Evolutionary conservation across 192 early-diverging fungal species (phyloP), one percentile per base, ranked within the genome.

Genomic region (Podila verticillata): DNA sequence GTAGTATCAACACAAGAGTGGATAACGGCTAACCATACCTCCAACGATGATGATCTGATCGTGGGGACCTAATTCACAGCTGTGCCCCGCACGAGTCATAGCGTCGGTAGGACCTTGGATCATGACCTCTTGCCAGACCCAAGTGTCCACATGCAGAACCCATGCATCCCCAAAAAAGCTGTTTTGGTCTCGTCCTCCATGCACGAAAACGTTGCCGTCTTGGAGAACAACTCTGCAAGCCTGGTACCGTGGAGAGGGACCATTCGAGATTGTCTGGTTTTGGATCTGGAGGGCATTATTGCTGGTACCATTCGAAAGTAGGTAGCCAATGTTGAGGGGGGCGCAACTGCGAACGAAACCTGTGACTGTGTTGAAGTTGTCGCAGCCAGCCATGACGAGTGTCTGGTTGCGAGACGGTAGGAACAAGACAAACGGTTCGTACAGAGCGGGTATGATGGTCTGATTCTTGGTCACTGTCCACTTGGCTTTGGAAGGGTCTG

Each of bases 31-130:
- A 4, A 39, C 0, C 39, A 15, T 72, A 80, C 77, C 77, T 80
- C 77, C 77, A 59, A 65, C 66, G n/a, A 72, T 7, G 1, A 80
- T 32, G 54, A 80, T 66, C 44, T 80, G 77, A 34, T 70, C 77
- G 31, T 80, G 63, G 5, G 70, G 70, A 2, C 77, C 77, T 56
- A 80, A 22, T 32, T 80, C 48, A 57, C 77, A 80, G 5, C 58
- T 19, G 13, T 80, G 77, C 30, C 61, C 77, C 7, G 77, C 77
- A 35, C 77, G 64, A n/a, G 51, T 59, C 65, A 80, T 67, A 0
- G 20, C 65, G 22, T n/a, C 34, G 4, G 19, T 2, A n/a, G 64
- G 39, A 7, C 77, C 77, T n/a, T 34, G 35, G 49, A 80, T 72
- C 15, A 13, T 54, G 17, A 68, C 35, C 28, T 2, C 5, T 0